Base-by-base conservation (phyloP, 768 basidiomycete genomes). In the Kwoniella mangroviensis region DNA sequence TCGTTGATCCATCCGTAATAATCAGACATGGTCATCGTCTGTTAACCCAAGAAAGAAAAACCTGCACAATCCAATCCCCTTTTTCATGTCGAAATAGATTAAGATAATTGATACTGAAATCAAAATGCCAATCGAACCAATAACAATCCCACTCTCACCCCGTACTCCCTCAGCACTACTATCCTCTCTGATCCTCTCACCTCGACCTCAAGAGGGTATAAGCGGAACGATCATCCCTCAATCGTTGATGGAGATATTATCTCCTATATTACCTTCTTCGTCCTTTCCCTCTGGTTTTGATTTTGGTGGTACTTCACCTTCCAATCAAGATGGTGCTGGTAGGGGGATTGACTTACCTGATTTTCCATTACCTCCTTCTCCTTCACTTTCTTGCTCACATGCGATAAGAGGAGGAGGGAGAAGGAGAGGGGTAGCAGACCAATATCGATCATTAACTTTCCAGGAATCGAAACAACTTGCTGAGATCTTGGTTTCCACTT, bases 91-190 rank as follows among this genome's bases (percentile, higher is more conserved):
- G 9, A 34, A 34, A 7, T 7, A 34, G 34, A 34, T 6, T 34
- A 34, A 34, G 34, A 28, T 34, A 34, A 34, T 34, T 34, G 34
- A 34, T 34, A 34, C 34, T 34, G 34, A 34, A 26, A 58, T 15
- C 22, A 43, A 60, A 43, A 60, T 60, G 58, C 41, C 40, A 17
- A 6, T 60, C 22, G 41, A 60, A 21, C 58, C 34, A 21, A 13
- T 60, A 43, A 60, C 34, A 0, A 60, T 60, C 19, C 58, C 58
- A 15, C 0, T 45, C 15, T 42, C 58, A 4, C 58, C 58, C 40
- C 13, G 58, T 41, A 60, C 58, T 11, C 58, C 58, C 19, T 60
- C 40, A 26, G 58, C 58, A 17, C 4, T 60, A n/a, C 41, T 60
- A n/a, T 41, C 58, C 19, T n/a, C 13, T 60, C 9, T 60, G 22